Evolutionary conservation across 805 yeast genomes (phyloP), one percentile per base, ranked within the genome.

Genomic region (Wickerhamomyces rabaulensis): DNA sequence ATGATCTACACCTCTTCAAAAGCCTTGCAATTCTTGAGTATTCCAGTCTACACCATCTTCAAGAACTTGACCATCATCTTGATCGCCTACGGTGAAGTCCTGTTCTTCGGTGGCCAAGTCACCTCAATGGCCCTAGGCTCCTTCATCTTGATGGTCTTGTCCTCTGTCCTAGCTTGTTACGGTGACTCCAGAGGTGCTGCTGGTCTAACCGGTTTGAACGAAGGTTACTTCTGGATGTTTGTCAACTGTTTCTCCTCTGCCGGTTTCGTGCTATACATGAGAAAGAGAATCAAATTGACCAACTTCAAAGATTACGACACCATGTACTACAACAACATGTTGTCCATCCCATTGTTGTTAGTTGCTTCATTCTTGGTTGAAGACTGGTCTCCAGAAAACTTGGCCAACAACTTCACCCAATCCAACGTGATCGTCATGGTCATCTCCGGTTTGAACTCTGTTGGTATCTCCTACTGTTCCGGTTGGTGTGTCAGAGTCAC

Each of bases 401-500:
- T 94, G 45, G 75, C 75, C 16, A 60, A 63, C 46, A 92, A 91
- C 78, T 88, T 94, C 82, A 73, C 78, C 57, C 79, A 91, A 66
- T 68, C 73, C 53, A 76, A 92, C 39, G 78, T 88, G 48, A 76
- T 89, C 53, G 68, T 83, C 40, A 91, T 94, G 96, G 61, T 94
- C 52, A 78, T 92, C 64, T 88, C 97, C 33, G 99, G 99, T 69
- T 79, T 87, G 57, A 84, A 95, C 40, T 85, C 97, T 27, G 96
- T 94, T 45, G 97, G 96, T 73, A 94, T 94, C 66, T 92, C 98
- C 40, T 94, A 94, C 80, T 89, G 97, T 70, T 90, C 98, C 12
- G 99, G 97, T 52, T 94, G 99, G 99, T 94, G 99, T 80, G 96
- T 94, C 55, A 88, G 99, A 74, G 98, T 94, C 54, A 94, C 99